Base-by-base conservation (phyloP, 2,329 filamentous ascomycete species). In the Epichloe glyceriae region DNA sequence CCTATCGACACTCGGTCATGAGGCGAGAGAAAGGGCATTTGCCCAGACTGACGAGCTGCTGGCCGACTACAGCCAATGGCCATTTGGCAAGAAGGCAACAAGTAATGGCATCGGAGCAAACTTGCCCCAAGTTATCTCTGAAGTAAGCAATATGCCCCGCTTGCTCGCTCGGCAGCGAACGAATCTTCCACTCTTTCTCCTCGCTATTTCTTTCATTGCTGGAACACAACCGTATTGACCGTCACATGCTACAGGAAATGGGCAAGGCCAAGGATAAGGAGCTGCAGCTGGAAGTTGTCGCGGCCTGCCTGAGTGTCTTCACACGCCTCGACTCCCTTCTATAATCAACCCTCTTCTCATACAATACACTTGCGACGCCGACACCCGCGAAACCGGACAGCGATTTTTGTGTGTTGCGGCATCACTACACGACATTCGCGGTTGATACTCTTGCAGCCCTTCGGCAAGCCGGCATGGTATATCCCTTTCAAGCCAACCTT, bases 1-100 rank as follows among this genome's bases (percentile, higher is more conserved):
- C n/a, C 73, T 98, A 61, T 88, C 87, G 51, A 94, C 87, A 14
- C 80, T 98, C 56, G 88, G 90, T 58, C 93, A 97, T 65, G 93
- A 98, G 73, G 84, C 91, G 51, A 78, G 93, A 59, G 93, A 98
- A 71, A 78, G 91, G 58, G 91, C 93, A 4, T 98, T 97, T 68
- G 88, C 89, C 40, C 91, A 97, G 73, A 95, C 95, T 17, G 93
- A 98, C 67, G 93, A 97, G 71, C 72, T 98, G 57, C 74, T 98
- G 52, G 88, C 88, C 41, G 91, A 97, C 66, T 98, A 96, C 70
- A 95, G 88, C 62, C 93, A 97, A 72, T 98, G 86, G 85, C 93
- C 93, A 0, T 98, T 98, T 71, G 89, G 84, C 49, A 85, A 83
- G 70, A 86, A 90, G 69, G 86, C 88, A 30, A 81, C 82, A 35